A percentile compares a stretch with the other conserved stretches of the same genome.
phyloP scores from a whole-genome alignment of 495 filamentous ascomycete species.

The Immersiella caudata region DNA sequence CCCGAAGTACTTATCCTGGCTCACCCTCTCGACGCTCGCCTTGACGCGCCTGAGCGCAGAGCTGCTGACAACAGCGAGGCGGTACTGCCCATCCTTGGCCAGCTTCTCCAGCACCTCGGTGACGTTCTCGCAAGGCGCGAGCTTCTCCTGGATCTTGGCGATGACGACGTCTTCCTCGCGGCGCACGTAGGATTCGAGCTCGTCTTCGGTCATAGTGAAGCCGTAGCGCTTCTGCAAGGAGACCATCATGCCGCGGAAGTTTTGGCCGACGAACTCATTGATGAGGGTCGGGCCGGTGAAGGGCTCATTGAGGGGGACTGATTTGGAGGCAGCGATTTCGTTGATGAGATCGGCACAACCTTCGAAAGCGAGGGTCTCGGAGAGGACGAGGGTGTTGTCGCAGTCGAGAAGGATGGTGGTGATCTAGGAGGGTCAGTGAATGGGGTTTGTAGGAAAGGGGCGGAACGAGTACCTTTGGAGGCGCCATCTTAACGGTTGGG shows the following conservation, averaged over 20 bases:
- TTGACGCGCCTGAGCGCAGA: constrained; percentile 77
- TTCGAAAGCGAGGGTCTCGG: constrained; percentile 90
- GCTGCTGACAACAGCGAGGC: constrained; percentile 79
- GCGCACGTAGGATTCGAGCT: constrained; percentile 76
- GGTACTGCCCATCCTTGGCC: constrained; percentile 65
- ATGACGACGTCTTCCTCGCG: constrained; percentile 84
- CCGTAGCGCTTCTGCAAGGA: constrained; percentile 75
- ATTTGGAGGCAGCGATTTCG: constrained; percentile 73
- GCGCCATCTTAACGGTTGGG: constrained; percentile 1
- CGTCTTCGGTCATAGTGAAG: constrained; percentile 66
- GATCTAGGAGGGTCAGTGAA: constrained; percentile 31
- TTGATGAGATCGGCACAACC: constrained; percentile 92
- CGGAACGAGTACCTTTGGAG: not conserved
- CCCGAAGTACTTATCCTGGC: constrained; percentile 78
- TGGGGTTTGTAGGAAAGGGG: not conserved
- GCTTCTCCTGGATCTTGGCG: constrained; percentile 73
- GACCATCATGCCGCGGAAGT: constrained; percentile 86
- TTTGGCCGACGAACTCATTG: constrained; percentile 89
- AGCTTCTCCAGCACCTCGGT: constrained; percentile 69
- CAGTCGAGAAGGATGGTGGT: constrained; percentile 82
- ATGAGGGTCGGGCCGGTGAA: constrained; percentile 83
- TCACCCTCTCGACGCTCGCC: constrained; percentile 80
- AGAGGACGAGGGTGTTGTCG: constrained; percentile 96
- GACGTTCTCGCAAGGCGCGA: constrained; percentile 71
- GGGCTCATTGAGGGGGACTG: constrained; percentile 58